phyloP scores from a whole-genome alignment of 805 yeast genomes.

The Wickerhamiella azymoides region DNA sequence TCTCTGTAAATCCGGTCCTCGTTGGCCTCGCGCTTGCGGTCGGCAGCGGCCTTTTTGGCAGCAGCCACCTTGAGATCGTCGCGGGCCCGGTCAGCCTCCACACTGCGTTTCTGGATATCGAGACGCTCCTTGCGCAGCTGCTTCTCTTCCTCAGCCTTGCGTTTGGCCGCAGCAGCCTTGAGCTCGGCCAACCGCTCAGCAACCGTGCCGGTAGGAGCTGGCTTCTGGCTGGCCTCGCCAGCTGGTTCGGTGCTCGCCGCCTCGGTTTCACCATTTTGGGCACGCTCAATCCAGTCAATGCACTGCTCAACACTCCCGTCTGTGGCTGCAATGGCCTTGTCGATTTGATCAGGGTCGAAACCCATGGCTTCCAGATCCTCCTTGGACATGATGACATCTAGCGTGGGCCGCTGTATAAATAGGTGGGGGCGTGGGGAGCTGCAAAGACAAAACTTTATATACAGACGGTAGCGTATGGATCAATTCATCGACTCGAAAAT shows the following conservation, averaged over 20 bases:
- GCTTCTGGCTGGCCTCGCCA: conserved; percentile 13
- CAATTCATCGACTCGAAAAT: no score
- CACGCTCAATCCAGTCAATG: conserved; percentile 23
- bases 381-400: background rate
- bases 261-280: conserved; percentile 14
- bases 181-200: conserved; percentile 24
- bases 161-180: conserved; percentile 21
- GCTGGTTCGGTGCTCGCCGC: conserved; percentile 14
- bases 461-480: no score
- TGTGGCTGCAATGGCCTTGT: conserved; percentile 19
- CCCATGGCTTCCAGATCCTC: conserved; percentile 20
- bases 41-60: conserved; percentile 22
- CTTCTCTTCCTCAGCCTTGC: conserved; percentile 24
- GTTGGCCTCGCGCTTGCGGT: conserved; percentile 20
- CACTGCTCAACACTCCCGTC: conserved; percentile 20
- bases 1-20: conserved; percentile 23
- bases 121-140: conserved; percentile 22
- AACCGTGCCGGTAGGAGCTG: conserved; percentile 12
- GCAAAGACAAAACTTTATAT: no score
- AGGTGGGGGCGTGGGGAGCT: no score
- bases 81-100: conserved; percentile 19
- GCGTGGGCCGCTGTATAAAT: no score
- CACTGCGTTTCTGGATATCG: conserved; percentile 21
- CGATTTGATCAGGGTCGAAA: conserved; percentile 22
- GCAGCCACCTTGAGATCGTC: conserved; percentile 24